These are phyloP conservation scores for Patellifolia procumbens DNA, from an alignment of 179 eudicot species.

Conservation along the genomic window DNA sequence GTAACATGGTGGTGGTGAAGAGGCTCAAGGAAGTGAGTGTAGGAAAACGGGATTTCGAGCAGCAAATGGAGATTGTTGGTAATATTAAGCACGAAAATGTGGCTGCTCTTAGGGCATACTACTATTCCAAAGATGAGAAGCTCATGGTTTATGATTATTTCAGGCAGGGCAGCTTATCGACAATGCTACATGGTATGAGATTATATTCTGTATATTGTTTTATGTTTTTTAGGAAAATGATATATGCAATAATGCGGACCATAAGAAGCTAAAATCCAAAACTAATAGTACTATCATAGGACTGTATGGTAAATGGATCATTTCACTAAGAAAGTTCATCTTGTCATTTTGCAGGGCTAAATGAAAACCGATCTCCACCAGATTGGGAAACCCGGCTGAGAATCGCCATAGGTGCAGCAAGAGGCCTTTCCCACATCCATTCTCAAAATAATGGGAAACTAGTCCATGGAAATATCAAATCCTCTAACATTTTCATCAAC, in stretches of 20 bases:
- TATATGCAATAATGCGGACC: too few relatives aligned
- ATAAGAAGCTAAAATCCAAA: too few relatives aligned
- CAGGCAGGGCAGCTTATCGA: conserved; percentile 58
- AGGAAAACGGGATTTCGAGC: conserved; percentile 71
- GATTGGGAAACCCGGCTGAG: conserved; percentile 72
- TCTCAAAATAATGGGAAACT: conserved; percentile 51
- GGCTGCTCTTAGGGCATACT: conserved; percentile 66
- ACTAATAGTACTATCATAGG: too few relatives aligned
- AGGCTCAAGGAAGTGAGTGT: conserved; percentile 65
- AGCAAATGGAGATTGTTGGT: conserved; percentile 72
- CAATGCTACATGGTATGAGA: conserved; percentile 68
- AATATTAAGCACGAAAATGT: conserved; percentile 73
- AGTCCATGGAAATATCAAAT: conserved; percentile 83
- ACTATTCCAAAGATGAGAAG: conserved; percentile 85
- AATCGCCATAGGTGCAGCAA: conserved; percentile 68
- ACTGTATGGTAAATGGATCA: neutral
- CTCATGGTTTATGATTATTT: conserved; percentile 82
- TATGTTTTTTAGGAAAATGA: too few relatives aligned
- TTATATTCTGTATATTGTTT: neutral
- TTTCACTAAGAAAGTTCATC: neutral
- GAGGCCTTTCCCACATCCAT: conserved; percentile 76
- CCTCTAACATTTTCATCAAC: conserved; percentile 75
- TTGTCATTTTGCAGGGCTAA: conserved; percentile 40
- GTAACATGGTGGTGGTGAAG: conserved; percentile 63
- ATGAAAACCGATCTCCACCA: conserved; percentile 48